Evolutionary conservation across 805 yeast genomes (phyloP), one percentile per base, ranked within the genome.

Genomic region (Saccharomycopsis olivae): DNA sequence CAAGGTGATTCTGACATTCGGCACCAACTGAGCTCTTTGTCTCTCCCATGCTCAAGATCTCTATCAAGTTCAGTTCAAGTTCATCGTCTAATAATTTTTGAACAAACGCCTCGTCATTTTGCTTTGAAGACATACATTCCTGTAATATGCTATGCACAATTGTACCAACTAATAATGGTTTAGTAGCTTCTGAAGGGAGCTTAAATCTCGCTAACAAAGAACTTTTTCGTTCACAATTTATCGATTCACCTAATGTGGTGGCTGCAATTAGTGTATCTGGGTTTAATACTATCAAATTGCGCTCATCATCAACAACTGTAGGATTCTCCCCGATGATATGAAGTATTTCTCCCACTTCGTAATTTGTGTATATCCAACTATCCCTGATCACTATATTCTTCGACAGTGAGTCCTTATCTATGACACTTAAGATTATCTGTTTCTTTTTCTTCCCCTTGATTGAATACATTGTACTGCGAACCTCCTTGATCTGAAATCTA

Each of bases 221-320:
- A 0, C 89, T 73, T 43, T 77, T 72, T 40, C 98, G 62, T 23
- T 74, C 64, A 53, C 98, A 92, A 15, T 63, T 66, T 23, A 85
- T 61, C 2, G 89, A 78, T 31, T 81, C 81, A 1, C 96, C 79
- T 1, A 87, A 71, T 3, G 78, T 62, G 0, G 97, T 92, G 2
- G 95, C 87, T 0, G 96, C 73, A 0, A 89, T 60, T 10, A 92
- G 59, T 3, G 73, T 59, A 54, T 92, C 97, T 0, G 98, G 98
- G 48, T 82, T 73, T 69, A 92, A 70, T 16, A 89, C 68, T 21
- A 88, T 57, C n/a, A 87, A 54, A 49, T 80, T 75, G 23, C 68
- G 68, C 43, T 69, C 68, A 34, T 66, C 64, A 48, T 78, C 83
- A 6, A 79, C 68, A 2, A 46, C 35, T 2, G 40, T 31, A 5